Evolutionary conservation across 495 filamentous ascomycete species (phyloP), one percentile per base, ranked within the genome.

Genomic region (Parachaetomium inaequale): DNA sequence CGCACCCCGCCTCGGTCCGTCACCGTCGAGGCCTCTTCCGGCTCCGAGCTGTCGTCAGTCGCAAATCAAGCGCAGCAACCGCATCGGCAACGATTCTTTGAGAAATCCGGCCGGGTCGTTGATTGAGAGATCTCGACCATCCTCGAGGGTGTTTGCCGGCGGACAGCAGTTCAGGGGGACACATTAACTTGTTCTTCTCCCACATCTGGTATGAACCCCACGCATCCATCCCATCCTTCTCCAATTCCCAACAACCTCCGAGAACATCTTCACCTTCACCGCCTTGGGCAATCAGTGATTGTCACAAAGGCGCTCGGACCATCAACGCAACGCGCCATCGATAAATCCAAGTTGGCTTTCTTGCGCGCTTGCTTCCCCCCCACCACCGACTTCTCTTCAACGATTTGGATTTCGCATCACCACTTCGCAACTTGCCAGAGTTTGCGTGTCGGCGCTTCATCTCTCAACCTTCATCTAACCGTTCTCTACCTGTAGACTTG

Each of bases 141-240:
- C 42, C 19, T 55, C 25, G 40, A 64, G 59, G 66, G 66, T 63
- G 70, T 59, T 67, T 68, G 64, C 51, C 42, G 61, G 55, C 68
- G 74, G 73, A 73, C 75, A 78, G 69, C 68, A 70, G 65, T 76
- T 74, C 74, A 78, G 87, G 91, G 92, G 90, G 93, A 96, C 87
- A 91, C 93, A 96, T 97, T 97, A 76, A 87, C 69, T 97, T 96
- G 93, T 96, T 90, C 82, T 90, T 96, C 92, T 96, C 92, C 89
- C 85, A 79, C 80, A 80, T 74, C 83, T 80, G 86, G 88, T 91
- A 89, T 86, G 89, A 74, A 62, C 59, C 61, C 52, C 49, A 7
- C 49, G 49, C 49, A 32, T 25, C 50, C 55, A 21, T 46, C 31
- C 45, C 54, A 32, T 50, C 55, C 28, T 32, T 31, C 21, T n/a